Base-by-base conservation (phyloP, 2,329 filamentous ascomycete species). In the Tolypocladium sp. region DNA sequence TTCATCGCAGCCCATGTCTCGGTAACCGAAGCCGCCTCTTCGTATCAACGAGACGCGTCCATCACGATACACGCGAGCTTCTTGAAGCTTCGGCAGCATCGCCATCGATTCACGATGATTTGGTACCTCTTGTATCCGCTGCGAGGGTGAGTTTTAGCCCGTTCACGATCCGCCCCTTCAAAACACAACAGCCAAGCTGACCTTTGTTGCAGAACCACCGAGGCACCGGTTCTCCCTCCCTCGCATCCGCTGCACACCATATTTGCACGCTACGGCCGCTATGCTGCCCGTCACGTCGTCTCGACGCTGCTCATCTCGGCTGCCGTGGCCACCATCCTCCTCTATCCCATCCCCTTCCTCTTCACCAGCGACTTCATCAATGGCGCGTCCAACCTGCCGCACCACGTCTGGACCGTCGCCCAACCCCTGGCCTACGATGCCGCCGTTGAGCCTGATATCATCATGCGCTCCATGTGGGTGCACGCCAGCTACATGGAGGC, bases 401-500 rank as follows among this genome's bases (percentile, higher is more conserved):
- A 88, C 67, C 88, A 92, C 81, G 89, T 90, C 64, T 93, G 90
- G 90, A 92, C 89, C 33, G 87, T 87, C 42, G 88, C 87, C 7
- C 83, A 85, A 61, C 83, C 86, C 35, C 76, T 89, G 58, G 74
- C 81, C 41, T 81, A 82, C 55, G 76, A 77, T 58, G 72, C 74
- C 5, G 68, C 74, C 33, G 76, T 78, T 52, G 74, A 78, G 57
- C 81, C 87, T 4, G 89, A 93, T 70, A 85, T 93, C n/a, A 84
- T 89, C 59, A 89, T 93, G 84, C 87, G 89, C 64, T 90, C 90
- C 59, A 82, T 91, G 59, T 93, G 90, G 90, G 81, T 93, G 20
- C 89, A 92, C 68, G 89, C 88, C 62, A 87, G 83, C 70, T 92
- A 92, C 68, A 92, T 92, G 86, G 80, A 86, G 66, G 90, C 89